These are phyloP conservation scores for Solanum acaule DNA, from an alignment of 257 asterid species.

Conservation along the genomic window DNA sequence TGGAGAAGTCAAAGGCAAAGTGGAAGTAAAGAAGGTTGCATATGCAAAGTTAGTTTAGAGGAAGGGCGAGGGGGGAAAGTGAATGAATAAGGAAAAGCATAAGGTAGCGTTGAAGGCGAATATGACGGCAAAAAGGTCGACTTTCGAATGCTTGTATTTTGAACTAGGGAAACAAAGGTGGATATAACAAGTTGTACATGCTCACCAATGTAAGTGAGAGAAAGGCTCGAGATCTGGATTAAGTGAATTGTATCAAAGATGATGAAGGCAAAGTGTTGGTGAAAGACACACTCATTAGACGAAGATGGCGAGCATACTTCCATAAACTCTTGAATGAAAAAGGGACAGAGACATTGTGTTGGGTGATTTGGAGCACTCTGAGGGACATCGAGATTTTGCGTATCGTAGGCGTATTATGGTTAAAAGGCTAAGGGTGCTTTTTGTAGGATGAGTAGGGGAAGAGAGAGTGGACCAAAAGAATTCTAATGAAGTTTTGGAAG, in stretches of 20 bases:
- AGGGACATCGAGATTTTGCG: neutral
- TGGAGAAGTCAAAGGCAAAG: neutral
- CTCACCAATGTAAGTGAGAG: neutral
- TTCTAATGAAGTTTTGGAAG: neutral
- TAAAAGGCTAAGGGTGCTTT: neutral
- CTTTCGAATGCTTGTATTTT: neutral
- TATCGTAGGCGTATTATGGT: neutral
- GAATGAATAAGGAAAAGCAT: neutral
- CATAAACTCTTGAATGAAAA: neutral
- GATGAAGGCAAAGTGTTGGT: neutral
- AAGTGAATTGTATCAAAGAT: neutral
- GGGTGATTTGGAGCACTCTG: neutral
- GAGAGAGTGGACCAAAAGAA: neutral
- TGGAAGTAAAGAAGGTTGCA: neutral
- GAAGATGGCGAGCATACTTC: neutral
- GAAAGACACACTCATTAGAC: neutral
- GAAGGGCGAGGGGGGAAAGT: neutral
- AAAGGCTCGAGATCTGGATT: neutral
- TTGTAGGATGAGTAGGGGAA: neutral
- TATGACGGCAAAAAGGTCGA: neutral
- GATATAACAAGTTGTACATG: neutral
- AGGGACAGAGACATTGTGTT: neutral
- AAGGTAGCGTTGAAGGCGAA: neutral
- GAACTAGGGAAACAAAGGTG: neutral
- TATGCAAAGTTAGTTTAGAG: neutral